Conservation (phyloP, 257 asterid species). For the Solanum raphanifolium region DNA sequence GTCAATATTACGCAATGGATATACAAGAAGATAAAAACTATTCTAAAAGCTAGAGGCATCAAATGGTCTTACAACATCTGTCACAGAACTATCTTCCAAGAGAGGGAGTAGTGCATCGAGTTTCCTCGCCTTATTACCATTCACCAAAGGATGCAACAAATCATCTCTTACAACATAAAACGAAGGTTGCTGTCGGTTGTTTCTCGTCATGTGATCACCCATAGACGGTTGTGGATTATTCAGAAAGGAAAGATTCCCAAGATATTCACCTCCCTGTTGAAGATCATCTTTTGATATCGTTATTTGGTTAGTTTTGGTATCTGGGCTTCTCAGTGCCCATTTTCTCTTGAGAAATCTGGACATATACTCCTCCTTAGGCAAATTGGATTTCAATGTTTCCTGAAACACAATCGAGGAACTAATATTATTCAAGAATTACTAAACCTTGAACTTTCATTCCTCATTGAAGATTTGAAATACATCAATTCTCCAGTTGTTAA, state of each 20-base stretch:
- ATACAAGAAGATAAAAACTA: neutral
- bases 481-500: neutral
- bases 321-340: conserved; percentile 73
- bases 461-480: neutral
- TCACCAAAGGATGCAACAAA: conserved; percentile 77
- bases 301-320: conserved; percentile 55
- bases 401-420: conserved; percentile 6
- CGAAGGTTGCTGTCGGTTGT: conserved; percentile 17
- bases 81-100: conserved; percentile 51
- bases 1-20: neutral
- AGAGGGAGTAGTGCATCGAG: conserved; percentile 84
- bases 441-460: neutral
- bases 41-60: neutral
- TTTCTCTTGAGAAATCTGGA: conserved; percentile 46
- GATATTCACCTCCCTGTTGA: conserved; percentile 8
- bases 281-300: conserved; percentile 15
- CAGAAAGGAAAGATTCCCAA: conserved; percentile 21
- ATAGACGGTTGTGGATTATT: conserved; percentile 31
- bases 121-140: conserved; percentile 91
- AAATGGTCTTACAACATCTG: conserved; percentile 63
- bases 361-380: conserved; percentile 25
- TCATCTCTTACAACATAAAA: conserved; percentile 90
- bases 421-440: neutral
- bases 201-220: conserved; percentile 26
- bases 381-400: conserved; percentile 22